Percentiles rank a stretch among this genome's conserved stretches.
phyloP scores from a whole-genome alignment of 768 basidiomycete genomes.

The Lactarius sanguifluus region DNA sequence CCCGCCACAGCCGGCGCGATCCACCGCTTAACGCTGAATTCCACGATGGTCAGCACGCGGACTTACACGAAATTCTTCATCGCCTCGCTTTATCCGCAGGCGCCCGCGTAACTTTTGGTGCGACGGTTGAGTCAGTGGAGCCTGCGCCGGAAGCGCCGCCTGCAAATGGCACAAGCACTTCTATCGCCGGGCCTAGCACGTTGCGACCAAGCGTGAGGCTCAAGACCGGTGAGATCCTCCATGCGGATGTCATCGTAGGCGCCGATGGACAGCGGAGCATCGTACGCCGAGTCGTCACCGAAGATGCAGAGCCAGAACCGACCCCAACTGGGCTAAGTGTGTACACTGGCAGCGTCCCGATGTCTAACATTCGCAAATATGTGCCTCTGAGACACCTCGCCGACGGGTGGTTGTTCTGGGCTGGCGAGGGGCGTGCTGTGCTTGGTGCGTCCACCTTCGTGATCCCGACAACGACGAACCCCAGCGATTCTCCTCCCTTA shows the following conservation, averaged over 20 bases:
- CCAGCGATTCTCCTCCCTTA: not conserved
- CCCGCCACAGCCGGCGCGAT: not conserved
- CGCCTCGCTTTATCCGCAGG: conserved; percentile 27
- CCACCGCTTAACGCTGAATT: conserved; percentile 12
- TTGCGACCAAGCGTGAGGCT: conserved; percentile 30
- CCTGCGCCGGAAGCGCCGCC: conserved; percentile 14
- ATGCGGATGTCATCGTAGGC: conserved; percentile 34
- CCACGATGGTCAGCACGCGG: conserved; percentile 25
- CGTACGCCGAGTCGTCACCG: conserved; percentile 32
- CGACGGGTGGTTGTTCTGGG: conserved; percentile 23
- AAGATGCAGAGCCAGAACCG: conserved; percentile 34
- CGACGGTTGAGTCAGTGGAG: conserved; percentile 22
- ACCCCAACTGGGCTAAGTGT: conserved; percentile 31
- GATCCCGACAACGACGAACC: not conserved
- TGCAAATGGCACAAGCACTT: conserved; percentile 7
- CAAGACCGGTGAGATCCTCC: conserved; percentile 30
- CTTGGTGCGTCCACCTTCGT: conserved; percentile 8
- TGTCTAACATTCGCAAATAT: conserved; percentile 21
- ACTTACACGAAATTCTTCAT: conserved; percentile 23
- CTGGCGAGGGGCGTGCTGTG: conserved; percentile 14
- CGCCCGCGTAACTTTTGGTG: conserved; percentile 23
- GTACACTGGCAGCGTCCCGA: conserved; percentile 28
- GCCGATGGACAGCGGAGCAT: conserved; percentile 33
- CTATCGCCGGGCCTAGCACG: conserved; percentile 20
- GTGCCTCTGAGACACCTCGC: conserved; percentile 18